Percentiles rank a stretch among this genome's conserved stretches.
These are phyloP conservation scores for Puccinia novopanici DNA, from an alignment of 1,284 basidiomycete genomes.

Conservation along the genomic window DNA sequence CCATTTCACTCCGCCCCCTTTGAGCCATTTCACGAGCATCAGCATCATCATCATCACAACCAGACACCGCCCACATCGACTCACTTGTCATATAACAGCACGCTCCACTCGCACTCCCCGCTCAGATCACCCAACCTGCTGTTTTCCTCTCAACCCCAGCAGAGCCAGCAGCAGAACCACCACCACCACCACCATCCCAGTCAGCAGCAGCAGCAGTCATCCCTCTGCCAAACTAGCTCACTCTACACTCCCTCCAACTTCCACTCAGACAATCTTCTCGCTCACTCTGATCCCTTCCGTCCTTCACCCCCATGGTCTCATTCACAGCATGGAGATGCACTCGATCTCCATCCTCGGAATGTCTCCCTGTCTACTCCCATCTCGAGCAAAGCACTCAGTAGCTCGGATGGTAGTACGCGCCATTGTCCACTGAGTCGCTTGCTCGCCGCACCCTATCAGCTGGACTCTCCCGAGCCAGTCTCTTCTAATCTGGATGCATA, in stretches of 20 bases:
- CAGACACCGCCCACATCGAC: neutral
- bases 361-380: slow-evolving; percentile 38
- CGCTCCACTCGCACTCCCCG: neutral
- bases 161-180: neutral
- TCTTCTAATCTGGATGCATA: slow-evolving; percentile 21
- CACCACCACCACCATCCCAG: too few species aligned
- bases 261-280: slow-evolving; percentile 1
- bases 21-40: neutral
- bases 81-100: neutral
- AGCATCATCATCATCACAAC: neutral
- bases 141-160: neutral
- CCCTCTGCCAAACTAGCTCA: neutral
- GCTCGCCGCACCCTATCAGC: slow-evolving; percentile 29
- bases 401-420: neutral
- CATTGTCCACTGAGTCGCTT: slow-evolving; percentile 16
- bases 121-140: slow-evolving; percentile 5
- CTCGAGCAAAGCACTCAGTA: slow-evolving; percentile 3
- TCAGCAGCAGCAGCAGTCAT: neutral
- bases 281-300: slow-evolving; percentile 35
- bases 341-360: slow-evolving; percentile 35
- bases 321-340: slow-evolving; percentile 25
- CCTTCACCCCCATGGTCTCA: slow-evolving; percentile 37
- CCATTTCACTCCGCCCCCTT: neutral
- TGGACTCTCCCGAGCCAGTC: slow-evolving; percentile 27
- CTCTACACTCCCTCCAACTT: slow-evolving; percentile 23